Evolutionary conservation across 495 filamentous ascomycete species (phyloP).

Genomic region (Lasiosphaeriaceae sp.): DNA sequence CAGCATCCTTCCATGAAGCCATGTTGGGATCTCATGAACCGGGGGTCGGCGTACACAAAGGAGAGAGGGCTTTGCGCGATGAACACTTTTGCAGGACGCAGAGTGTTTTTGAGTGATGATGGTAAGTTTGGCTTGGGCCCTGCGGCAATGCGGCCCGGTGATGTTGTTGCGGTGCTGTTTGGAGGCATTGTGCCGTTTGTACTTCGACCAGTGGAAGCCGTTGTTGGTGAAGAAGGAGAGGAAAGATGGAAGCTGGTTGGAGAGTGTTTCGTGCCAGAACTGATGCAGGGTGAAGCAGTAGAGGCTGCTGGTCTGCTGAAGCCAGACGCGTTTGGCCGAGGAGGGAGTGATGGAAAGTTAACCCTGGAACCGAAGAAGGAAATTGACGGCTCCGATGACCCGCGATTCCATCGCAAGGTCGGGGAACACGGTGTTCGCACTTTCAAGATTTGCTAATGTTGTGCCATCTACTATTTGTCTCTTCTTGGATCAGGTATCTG

Average conservation of each 20-base stretch:
- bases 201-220: slow-evolving; percentile 1
- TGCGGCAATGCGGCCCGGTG: slow-evolving; percentile 4
- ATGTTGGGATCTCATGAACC: not conserved
- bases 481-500: no score
- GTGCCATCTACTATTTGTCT: no score
- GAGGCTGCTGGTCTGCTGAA: slow-evolving; percentile 2
- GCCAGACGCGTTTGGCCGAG: not conserved
- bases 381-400: not conserved
- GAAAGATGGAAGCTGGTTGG: slow-evolving; percentile 8
- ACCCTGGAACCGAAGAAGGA: not conserved
- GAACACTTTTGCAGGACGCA: slow-evolving; percentile 3
- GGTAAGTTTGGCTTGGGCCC: slow-evolving; percentile 6
- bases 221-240: not conserved
- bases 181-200: slow-evolving; percentile 10
- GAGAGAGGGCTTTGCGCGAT: slow-evolving; percentile 7
- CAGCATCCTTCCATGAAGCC: not conserved
- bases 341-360: not conserved
- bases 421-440: slow-evolving; percentile 1
- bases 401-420: slow-evolving; percentile 5
- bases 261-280: slow-evolving; percentile 11
- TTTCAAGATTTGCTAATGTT: not conserved
- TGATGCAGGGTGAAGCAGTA: slow-evolving; percentile 15
- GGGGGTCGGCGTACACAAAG: not conserved
- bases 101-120: not conserved
- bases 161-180: slow-evolving; percentile 10